phyloP scores from a whole-genome alignment of 352 stramenopile genomes.

The Thalassiosira exigua region DNA sequence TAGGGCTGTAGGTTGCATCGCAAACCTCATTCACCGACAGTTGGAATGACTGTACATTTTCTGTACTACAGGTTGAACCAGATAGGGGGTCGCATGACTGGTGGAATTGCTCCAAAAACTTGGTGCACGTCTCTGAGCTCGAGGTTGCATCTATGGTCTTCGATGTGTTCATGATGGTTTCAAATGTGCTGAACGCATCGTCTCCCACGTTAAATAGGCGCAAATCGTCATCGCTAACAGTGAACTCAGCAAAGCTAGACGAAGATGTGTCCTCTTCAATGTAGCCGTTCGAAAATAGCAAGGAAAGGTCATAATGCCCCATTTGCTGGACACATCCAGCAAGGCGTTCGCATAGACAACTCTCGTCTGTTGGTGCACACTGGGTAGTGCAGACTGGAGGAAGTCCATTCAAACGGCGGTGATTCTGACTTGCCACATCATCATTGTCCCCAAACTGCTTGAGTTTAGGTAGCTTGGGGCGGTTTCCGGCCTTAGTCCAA shows the following conservation, averaged over 20 bases:
- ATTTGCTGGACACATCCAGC: constrained; percentile 16
- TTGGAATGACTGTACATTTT: constrained; percentile 6
- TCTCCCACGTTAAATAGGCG: not conserved
- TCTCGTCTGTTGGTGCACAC: constrained; percentile 5
- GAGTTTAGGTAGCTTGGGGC: not conserved
- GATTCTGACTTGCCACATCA: no score
- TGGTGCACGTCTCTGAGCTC: not conserved
- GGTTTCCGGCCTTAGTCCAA: not conserved
- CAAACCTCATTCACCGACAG: not conserved
- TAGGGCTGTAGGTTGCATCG: not conserved
- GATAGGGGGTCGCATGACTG: not conserved
- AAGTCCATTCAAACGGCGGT: not conserved
- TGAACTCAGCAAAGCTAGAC: not conserved
- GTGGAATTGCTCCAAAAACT: not conserved
- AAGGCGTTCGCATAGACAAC: constrained; percentile 14
- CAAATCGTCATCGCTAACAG: not conserved
- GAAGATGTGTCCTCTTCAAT: not conserved
- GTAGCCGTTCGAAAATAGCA: not conserved
- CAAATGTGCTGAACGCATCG: not conserved
- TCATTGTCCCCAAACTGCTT: not conserved
- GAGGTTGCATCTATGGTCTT: not conserved
- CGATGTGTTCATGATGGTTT: not conserved
- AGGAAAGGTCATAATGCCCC: not conserved
- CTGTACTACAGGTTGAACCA: not conserved
- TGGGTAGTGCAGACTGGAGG: not conserved